phyloP scores from a whole-genome alignment of 257 asterid genomes.

The Solanum sparsipilum region DNA sequence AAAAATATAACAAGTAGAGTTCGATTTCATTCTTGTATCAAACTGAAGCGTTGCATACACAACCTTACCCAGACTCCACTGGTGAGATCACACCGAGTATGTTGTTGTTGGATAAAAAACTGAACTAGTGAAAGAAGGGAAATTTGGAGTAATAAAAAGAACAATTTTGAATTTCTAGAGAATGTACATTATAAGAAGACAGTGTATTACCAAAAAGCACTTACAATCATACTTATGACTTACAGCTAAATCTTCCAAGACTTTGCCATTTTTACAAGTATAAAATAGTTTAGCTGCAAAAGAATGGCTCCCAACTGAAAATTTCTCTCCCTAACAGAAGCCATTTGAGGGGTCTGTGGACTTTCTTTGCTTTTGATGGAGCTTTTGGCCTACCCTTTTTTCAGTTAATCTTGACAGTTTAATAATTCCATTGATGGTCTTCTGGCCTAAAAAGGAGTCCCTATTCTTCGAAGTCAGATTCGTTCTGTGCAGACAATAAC shows the following conservation, averaged over 20 bases:
- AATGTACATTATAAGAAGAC: not conserved
- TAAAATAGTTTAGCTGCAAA: not conserved
- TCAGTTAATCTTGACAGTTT: not conserved
- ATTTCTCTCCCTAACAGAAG: not conserved
- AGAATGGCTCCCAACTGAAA: not conserved
- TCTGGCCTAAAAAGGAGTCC: not conserved
- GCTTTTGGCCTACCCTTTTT: not conserved
- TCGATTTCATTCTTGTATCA: not conserved
- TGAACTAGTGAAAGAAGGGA: not conserved
- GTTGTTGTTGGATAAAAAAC: not conserved
- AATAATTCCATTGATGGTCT: not conserved
- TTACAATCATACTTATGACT: not conserved
- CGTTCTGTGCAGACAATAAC: constrained; percentile 6
- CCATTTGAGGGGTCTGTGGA: not conserved
- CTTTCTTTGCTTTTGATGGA: not conserved
- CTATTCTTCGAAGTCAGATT: constrained; percentile 3
- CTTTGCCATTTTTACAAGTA: not conserved
- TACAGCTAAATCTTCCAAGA: not conserved
- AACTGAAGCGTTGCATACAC: not conserved
- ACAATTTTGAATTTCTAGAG: not conserved
- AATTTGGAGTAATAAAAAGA: not conserved
- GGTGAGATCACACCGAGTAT: not conserved
- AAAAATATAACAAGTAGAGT: not conserved
- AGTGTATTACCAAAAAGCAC: not conserved
- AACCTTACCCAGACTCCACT: not conserved